Percentiles rank a stretch among this genome's conserved stretches.
phyloP scores from a whole-genome alignment of 169 alveolate species.

The Plasmodium falciparum region DNA sequence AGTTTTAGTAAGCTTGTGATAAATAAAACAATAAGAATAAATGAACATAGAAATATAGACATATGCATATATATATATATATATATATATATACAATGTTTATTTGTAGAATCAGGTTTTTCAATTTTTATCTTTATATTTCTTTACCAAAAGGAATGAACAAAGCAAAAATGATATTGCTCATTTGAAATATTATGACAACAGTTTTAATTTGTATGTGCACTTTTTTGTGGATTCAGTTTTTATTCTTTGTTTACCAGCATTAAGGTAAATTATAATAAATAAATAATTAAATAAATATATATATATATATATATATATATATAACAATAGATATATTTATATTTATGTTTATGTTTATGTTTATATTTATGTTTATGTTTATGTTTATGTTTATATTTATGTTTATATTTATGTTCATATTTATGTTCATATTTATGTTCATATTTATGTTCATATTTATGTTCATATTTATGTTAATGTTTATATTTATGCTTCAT shows the following conservation, averaged over 20 bases:
- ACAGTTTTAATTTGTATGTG: slow-evolving; percentile 56
- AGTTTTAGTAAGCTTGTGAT: slow-evolving; percentile 47
- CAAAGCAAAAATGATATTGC: neutral
- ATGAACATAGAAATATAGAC: neutral
- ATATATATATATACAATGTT: neutral
- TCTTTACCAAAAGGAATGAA: slow-evolving; percentile 47
- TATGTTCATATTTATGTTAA: neutral
- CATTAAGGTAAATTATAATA: slow-evolving; percentile 31
- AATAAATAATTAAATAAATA: neutral
- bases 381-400: neutral
- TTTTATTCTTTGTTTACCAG: slow-evolving; percentile 52
- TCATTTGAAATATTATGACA: slow-evolving; percentile 14
- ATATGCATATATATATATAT: neutral
- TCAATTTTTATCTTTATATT: slow-evolving; percentile 58
- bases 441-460: neutral
- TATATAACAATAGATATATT: neutral
- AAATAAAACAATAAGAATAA: neutral
- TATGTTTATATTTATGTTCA: neutral
- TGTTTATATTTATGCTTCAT: neutral
- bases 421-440: neutral
- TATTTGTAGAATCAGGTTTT: slow-evolving; percentile 48
- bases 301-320: slow-evolving; percentile 4
- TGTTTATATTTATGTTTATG: neutral
- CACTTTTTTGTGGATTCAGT: slow-evolving; percentile 71
- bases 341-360: neutral